Percentiles rank a stretch among this genome's conserved stretches.
Evolutionary conservation across 169 alveolate genomes (phyloP).

Genomic region (Babesia bovis): DNA sequence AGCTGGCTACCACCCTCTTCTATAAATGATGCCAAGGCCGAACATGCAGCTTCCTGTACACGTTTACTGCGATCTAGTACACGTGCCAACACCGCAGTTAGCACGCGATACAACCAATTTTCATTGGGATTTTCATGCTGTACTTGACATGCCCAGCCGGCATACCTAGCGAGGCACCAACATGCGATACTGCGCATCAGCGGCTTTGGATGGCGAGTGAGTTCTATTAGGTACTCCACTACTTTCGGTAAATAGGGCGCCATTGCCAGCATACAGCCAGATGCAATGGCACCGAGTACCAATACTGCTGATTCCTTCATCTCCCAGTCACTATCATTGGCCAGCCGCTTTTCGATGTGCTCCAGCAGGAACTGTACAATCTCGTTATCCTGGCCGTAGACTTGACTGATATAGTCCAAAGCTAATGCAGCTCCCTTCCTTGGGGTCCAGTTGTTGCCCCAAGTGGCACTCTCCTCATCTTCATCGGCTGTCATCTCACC

Average conservation of each 20-base stretch:
- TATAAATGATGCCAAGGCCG: slow-evolving; percentile 87
- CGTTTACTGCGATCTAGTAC: slow-evolving; percentile 87
- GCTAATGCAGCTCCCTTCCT: slow-evolving; percentile 87
- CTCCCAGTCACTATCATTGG: slow-evolving; percentile 80
- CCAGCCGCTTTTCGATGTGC: slow-evolving; percentile 72
- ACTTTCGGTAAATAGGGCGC: slow-evolving; percentile 85
- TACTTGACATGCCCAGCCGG: slow-evolving; percentile 79
- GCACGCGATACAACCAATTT: slow-evolving; percentile 64
- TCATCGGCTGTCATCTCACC: slow-evolving; percentile 65
- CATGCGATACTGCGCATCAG: slow-evolving; percentile 87
- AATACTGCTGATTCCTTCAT: slow-evolving; percentile 86
- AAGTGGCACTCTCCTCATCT: slow-evolving; percentile 75
- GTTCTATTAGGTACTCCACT: slow-evolving; percentile 73
- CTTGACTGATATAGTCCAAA: slow-evolving; percentile 75
- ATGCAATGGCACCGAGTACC: slow-evolving; percentile 89
- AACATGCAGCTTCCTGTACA: slow-evolving; percentile 93
- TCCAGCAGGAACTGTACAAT: slow-evolving; percentile 79
- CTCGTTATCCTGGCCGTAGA: slow-evolving; percentile 74
- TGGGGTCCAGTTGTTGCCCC: slow-evolving; percentile 89
- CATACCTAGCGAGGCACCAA: slow-evolving; percentile 88
- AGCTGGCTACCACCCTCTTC: slow-evolving; percentile 79
- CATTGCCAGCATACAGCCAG: slow-evolving; percentile 82
- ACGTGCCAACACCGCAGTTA: slow-evolving; percentile 69
- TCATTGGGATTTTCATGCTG: slow-evolving; percentile 39
- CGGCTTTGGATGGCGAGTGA: slow-evolving; percentile 81